Conservation (phyloP, 306 rosid species). For the Malus fusca region DNA sequence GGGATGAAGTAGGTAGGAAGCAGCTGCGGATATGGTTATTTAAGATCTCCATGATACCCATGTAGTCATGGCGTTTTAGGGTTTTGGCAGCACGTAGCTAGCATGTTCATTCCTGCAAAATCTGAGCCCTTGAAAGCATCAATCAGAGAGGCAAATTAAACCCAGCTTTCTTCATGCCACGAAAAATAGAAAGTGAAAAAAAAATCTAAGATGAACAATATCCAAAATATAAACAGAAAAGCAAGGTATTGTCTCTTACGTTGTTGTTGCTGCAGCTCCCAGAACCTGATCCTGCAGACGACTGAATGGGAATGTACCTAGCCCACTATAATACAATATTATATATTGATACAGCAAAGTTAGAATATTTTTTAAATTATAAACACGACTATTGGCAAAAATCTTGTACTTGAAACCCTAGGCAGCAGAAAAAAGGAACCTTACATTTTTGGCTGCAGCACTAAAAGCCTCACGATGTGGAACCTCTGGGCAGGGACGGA, state of each 20-base stretch:
- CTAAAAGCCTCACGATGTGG: slow-evolving; percentile 99
- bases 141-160: neutral
- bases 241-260: slow-evolving; percentile 11
- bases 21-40: neutral
- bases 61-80: neutral
- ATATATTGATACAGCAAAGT: neutral
- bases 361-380: slow-evolving; percentile 1
- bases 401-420: neutral
- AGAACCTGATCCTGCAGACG: slow-evolving; percentile 42
- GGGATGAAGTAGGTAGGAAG: neutral
- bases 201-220: neutral
- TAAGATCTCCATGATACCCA: neutral
- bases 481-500: slow-evolving; percentile 84
- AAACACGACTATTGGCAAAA: neutral
- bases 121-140: neutral
- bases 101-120: slow-evolving; percentile 20
- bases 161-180: neutral
- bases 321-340: slow-evolving; percentile 60
- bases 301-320: slow-evolving; percentile 72
- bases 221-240: neutral
- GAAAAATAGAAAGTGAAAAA: neutral
- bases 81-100: neutral
- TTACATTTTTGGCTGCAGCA: slow-evolving; percentile 85
- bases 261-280: slow-evolving; percentile 35
- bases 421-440: neutral